A percentile compares a stretch with the other conserved stretches of the same genome.
These are phyloP conservation scores for Tanozyma kutaoensis DNA, from an alignment of 805 yeast species.

Conservation along the genomic window DNA sequence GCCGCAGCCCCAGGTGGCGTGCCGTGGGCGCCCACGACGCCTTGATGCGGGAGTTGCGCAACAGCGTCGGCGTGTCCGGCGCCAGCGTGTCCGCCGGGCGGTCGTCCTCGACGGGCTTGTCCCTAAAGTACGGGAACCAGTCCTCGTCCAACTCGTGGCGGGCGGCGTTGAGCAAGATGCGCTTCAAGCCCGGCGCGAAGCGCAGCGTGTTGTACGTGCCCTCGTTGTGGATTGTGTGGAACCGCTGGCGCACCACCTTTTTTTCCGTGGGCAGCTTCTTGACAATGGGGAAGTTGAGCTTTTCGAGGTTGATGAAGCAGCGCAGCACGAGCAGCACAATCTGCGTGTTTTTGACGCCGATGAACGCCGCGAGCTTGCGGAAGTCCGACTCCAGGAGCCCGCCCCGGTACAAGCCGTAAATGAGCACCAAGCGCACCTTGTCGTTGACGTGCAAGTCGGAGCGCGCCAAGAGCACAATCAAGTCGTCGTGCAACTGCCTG, in stretches of 20 bases:
- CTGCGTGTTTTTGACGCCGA: constrained; percentile 29
- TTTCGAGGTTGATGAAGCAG: constrained; percentile 26
- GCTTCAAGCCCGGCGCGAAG: constrained; percentile 56
- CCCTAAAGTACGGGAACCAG: constrained; percentile 62
- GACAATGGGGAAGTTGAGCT: constrained; percentile 44
- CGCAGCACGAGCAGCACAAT: constrained; percentile 46
- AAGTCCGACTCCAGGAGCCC: constrained; percentile 70
- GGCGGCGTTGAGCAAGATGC: constrained; percentile 38
- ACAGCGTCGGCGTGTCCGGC: too few relatives aligned
- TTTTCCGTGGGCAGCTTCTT: constrained; percentile 27
- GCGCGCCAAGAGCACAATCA: constrained; percentile 41
- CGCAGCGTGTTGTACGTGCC: constrained; percentile 55
- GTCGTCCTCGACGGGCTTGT: constrained; percentile 49
- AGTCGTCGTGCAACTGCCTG: constrained; percentile 45
- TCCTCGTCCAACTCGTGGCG: constrained; percentile 40
- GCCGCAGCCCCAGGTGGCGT: background rate
- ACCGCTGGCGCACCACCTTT: constrained; percentile 34
- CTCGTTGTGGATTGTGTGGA: constrained; percentile 41
- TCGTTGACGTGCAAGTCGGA: constrained; percentile 42
- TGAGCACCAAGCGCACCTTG: constrained; percentile 58
- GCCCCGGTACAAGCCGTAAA: constrained; percentile 71
- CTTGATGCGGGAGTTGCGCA: constrained; percentile 5
- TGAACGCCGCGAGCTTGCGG: constrained; percentile 48
- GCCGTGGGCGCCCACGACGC: constrained; percentile 9
- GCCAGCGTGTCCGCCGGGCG: too few relatives aligned